Percentiles rank a stretch among this genome's conserved stretches.
phyloP scores from a whole-genome alignment of 2,329 filamentous ascomycete genomes.

The Paracorniculantispora psalliotae region DNA sequence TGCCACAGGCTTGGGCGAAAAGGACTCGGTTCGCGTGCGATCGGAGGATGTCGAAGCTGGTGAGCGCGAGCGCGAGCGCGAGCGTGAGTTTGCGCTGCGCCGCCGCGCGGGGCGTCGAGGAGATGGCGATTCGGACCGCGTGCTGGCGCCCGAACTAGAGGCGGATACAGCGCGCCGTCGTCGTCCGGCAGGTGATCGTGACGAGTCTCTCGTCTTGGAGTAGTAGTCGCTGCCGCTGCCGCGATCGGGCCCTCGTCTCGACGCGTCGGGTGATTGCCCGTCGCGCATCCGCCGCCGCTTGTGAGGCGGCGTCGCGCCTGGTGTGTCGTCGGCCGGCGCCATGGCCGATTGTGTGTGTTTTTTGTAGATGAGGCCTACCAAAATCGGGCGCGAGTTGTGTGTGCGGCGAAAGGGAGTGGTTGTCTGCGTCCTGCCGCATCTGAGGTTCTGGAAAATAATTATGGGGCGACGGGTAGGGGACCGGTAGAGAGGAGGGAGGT shows the following conservation, averaged over 20 bases:
- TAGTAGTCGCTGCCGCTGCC: slow-evolving; percentile 22
- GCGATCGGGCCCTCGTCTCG: slow-evolving; percentile 12
- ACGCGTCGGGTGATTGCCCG: slow-evolving; percentile 20
- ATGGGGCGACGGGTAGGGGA: background rate
- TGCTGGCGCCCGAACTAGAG: slow-evolving; percentile 32
- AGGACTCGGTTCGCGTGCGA: slow-evolving; percentile 27
- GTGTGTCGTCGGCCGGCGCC: slow-evolving; percentile 25
- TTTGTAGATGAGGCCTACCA: background rate
- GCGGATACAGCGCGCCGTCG: slow-evolving; percentile 25
- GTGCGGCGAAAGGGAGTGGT: background rate
- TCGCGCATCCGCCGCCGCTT: slow-evolving; percentile 32
- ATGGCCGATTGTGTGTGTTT: slow-evolving; percentile 18
- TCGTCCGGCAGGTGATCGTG: slow-evolving; percentile 27
- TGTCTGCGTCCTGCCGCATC: background rate
- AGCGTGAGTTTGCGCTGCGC: slow-evolving; percentile 21
- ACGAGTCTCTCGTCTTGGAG: slow-evolving; percentile 24
- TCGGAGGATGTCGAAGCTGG: slow-evolving; percentile 27
- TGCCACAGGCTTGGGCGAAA: slow-evolving; percentile 19
- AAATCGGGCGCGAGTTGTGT: background rate
- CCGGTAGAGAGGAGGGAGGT: background rate
- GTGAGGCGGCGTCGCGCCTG: slow-evolving; percentile 22
- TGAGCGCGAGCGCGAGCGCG: slow-evolving; percentile 28
- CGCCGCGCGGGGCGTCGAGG: slow-evolving; percentile 24
- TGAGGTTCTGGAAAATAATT: slow-evolving; percentile 8
- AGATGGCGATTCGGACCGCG: slow-evolving; percentile 32